phyloP scores from a whole-genome alignment of 2,329 filamentous ascomycete genomes.

The Exophiala sp. region DNA sequence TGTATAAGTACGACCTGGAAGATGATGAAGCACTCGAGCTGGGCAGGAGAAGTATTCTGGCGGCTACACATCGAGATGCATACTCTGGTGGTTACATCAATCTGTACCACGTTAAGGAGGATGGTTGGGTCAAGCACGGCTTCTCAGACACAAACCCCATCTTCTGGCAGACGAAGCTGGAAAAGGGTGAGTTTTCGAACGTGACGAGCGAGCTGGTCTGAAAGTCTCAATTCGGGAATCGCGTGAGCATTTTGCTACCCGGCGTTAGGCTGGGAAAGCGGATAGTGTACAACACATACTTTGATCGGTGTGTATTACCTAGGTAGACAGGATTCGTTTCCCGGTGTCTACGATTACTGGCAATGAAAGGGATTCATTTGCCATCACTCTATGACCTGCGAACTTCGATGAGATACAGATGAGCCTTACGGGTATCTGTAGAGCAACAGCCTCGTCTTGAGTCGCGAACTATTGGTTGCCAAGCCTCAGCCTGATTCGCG shows the following conservation, averaged over 20 bases:
- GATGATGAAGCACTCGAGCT: constrained; percentile 88
- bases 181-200: constrained; percentile 97
- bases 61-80: constrained; percentile 95
- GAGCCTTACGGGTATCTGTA: too few relatives aligned
- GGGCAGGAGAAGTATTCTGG: constrained; percentile 86
- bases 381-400: too few relatives aligned
- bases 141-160: constrained; percentile 98
- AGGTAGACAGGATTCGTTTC: neutral
- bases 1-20: constrained; percentile 85
- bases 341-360: constrained; percentile 14
- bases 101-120: constrained; percentile 97
- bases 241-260: constrained; percentile 4
- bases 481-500: constrained; percentile 8
- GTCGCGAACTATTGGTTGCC: neutral
- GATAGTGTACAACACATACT: constrained; percentile 18
- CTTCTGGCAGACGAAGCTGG: constrained; percentile 99
- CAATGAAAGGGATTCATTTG: neutral
- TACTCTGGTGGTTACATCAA: constrained; percentile 99
- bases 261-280: constrained; percentile 1
- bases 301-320: constrained; percentile 17
- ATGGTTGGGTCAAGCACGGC: constrained; percentile 97
- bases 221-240: neutral
- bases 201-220: constrained; percentile 56
- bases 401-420: too few relatives aligned
- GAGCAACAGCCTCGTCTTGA: neutral